Conservation (phyloP, 129 eudicot genomes). For the Saussurea involucrata region DNA sequence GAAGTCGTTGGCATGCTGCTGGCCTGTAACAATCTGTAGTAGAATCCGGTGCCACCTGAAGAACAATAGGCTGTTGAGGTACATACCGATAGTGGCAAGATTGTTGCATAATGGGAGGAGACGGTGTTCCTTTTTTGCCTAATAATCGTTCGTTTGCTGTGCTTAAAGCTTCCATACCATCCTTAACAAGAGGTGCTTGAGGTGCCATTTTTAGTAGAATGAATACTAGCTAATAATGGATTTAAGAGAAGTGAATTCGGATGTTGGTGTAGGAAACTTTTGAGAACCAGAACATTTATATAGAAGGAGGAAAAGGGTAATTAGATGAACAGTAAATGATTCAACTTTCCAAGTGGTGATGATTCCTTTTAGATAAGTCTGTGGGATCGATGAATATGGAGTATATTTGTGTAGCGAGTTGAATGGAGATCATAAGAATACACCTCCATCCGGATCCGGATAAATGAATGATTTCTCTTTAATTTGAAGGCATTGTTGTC, state of each 20-base stretch:
- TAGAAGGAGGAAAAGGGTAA: conserved; percentile 13
- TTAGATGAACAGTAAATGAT: conserved; percentile 3
- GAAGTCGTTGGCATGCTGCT: conserved; percentile 8
- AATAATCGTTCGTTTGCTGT: conserved; percentile 14
- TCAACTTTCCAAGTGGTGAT: conserved; percentile 22
- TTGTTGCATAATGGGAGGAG: conserved; percentile 26
- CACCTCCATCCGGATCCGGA: not conserved
- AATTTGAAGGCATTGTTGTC: conserved; percentile 1
- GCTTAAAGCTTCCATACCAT: conserved; percentile 21
- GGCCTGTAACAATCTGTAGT: conserved; percentile 5
- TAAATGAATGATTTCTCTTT: conserved; percentile 2
- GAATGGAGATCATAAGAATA: conserved; percentile 11
- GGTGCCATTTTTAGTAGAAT: conserved; percentile 28
- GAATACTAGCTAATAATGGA: not conserved
- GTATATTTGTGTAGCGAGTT: conserved; percentile 12
- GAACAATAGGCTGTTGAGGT: conserved; percentile 30
- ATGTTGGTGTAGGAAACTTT: conserved; percentile 11
- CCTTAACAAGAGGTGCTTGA: conserved; percentile 18
- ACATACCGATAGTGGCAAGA: conserved; percentile 42
- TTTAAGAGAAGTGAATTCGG: conserved; percentile 5
- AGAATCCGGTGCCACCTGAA: conserved; percentile 12
- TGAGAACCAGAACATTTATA: not conserved
- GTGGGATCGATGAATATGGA: conserved; percentile 16
- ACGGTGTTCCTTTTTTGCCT: conserved; percentile 20
- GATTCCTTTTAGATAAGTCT: conserved; percentile 35